Base-by-base conservation (phyloP, 192 early-diverging fungal genomes). In the Geosiphon pyriformis region DNA sequence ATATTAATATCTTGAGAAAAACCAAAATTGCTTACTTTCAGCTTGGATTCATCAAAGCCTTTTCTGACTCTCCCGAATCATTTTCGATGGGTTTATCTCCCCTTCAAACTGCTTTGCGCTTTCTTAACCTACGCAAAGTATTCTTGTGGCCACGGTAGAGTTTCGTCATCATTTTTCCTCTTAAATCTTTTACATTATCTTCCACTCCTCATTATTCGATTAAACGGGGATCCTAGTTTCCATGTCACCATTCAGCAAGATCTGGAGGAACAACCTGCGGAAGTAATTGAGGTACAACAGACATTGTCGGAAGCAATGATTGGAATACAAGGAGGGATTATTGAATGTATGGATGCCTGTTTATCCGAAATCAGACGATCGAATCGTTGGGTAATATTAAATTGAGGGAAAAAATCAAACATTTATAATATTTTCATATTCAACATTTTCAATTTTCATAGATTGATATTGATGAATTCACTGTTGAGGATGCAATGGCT, bases 131-230 rank as follows among this genome's bases (percentile, higher is more conserved):
- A 29, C 76, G 94, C 4, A 86, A 90, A 53, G 90, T 93, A 7
- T 87, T 88, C 33, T 69, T 98, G 29, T 97, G 92, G 91, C 96
- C 96, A 29, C 69, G 95, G 88, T 88, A 76, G n/a, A 71, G n/a
- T n/a, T n/a, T n/a, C n/a, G n/a, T n/a, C n/a, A n/a, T n/a, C n/a
- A 23, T 34, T 8, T 3, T 1, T 25, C 3, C 22, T 49, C 17
- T 49, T 48, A 48, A 12, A 18, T 12, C 46, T 42, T 42, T 6
- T 42, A 42, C 6, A 42, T 42, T 10, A 42, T 10, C 15, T 74
- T 59, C 70, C 56, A 15, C 71, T 76, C 4, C 55, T 15, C 7
- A 59, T 76, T 30, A 69, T 69, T 20, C 30, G 11, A 18, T 37
- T 30, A 15, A 2, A 56, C 20, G 18, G 33, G n/a, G n/a, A 31